Evolutionary conservation across 1,284 basidiomycete genomes (phyloP), one percentile per base, ranked within the genome.

Genomic region (Coniferiporia weirii): DNA sequence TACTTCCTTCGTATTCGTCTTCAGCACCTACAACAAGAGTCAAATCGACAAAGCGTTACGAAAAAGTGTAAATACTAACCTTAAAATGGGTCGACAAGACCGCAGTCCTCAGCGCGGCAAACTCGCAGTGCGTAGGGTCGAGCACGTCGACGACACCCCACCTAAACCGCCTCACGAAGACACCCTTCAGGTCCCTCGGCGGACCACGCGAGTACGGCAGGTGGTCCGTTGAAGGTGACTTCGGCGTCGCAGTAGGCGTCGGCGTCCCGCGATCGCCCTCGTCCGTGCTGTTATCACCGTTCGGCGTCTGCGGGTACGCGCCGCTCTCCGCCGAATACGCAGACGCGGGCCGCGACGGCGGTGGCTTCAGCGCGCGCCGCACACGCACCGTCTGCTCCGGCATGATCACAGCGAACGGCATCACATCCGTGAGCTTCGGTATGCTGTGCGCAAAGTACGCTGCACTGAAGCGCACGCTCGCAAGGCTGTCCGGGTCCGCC

Each of bases 61-160:
- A 57, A 61, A n/a, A 62, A 62, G 49, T 10, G 52, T 52, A 51
- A 47, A 61, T 52, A 56, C 79, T 56, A 60, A 89, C 89, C 76
- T 88, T 89, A 72, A 91, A 78, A 72, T 91, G 89, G 51, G 87
- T 91, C 27, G 87, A 85, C 63, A 93, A 71, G 52, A 92, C 79
- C 53, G 87, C 85, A 17, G 87, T 90, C 64, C 90, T 79, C 71
- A 93, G 72, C 63, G 90, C 87, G 52, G 88, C 81, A 68, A 90
- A 92, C 72, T 93, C 90, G 65, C 90, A 93, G 66, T 93, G 90
- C 52, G 77, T 78, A 56, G 91, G 89, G 69, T 90, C 79, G 48
- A 93, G 81, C 61, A 92, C 90, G 71, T 93, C 90, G 61, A 93
- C 78, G 20, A 80, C 87, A 17, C 91, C 90, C 90, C 90, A 93